A percentile compares a stretch with the other conserved stretches of the same genome.
Conservation (phyloP, 176 grass and related monocot species). For the Olyra latifolia region DNA sequence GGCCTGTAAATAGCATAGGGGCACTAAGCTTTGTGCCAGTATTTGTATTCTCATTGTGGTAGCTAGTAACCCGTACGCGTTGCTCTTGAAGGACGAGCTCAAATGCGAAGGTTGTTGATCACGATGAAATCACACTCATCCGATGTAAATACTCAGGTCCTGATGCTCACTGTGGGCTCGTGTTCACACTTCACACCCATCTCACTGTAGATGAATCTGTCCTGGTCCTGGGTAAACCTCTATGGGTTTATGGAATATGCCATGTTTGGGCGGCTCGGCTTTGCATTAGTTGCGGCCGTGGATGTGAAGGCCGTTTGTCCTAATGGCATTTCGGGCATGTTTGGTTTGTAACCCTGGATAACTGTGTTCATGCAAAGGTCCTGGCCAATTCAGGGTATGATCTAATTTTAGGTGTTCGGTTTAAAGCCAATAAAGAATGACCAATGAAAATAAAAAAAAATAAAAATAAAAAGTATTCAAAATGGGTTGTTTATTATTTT, state of each 20-base stretch:
- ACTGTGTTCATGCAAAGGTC: too few species aligned
- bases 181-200: background rate
- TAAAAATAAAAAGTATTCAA: too few species aligned
- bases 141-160: slow-evolving; percentile 22
- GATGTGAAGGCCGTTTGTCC: background rate
- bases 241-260: too few species aligned
- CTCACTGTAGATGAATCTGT: background rate
- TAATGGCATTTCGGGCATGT: background rate
- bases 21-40: slow-evolving; percentile 10
- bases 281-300: background rate
- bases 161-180: background rate
- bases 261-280: background rate
- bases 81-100: slow-evolving; percentile 42
- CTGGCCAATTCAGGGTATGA: too few species aligned
- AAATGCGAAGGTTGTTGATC: slow-evolving; percentile 36
- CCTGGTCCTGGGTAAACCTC: background rate
- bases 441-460: too few species aligned
- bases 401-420: too few species aligned
- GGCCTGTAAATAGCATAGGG: slow-evolving; percentile 44
- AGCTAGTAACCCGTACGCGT: slow-evolving; percentile 28
- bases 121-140: slow-evolving; percentile 13
- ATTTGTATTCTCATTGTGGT: slow-evolving; percentile 31
- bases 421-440: too few species aligned
- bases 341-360: too few species aligned
- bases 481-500: too few species aligned